Evolutionary conservation across 257 asterid genomes (phyloP), one percentile per base, ranked within the genome.

Genomic region (Solanum commersonii): DNA sequence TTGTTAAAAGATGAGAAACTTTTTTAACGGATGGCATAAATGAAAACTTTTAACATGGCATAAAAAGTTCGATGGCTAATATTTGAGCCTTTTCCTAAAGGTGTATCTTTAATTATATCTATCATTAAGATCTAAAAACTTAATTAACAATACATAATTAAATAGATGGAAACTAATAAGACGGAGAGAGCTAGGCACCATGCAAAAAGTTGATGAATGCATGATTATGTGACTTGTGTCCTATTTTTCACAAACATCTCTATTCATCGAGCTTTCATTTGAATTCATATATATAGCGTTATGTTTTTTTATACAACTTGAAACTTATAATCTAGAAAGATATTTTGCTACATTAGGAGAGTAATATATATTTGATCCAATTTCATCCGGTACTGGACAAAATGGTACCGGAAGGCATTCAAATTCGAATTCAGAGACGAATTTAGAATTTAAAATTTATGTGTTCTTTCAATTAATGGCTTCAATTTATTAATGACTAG

Each of bases 391-490:
- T 1, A 56, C 20, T 0, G 3, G 8, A 52, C n/a, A 5, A 52
- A 52, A 52, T 52, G 4, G 3, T 49, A 20, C 6, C 10, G 8
- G 4, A 65, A 25, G 72, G 33, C 12, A 67, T 2, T 5, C 73
- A 25, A 12, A 2, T 49, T 67, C 4, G 0, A 4, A 3, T 27
- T 67, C 1, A 5, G 3, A 25, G 2, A 25, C 4, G 0, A 2
- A 67, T 67, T 25, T 25, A 25, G 2, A 67, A 67, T 12, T 25
- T 25, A 5, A 67, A 67, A 3, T 67, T 25, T 60, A 10, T 3
- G 0, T 4, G 0, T 67, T 67, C 18, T 67, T 67, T 67, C 0
- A 16, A 49, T 49, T 13, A n/a, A 25, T 25, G 20, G 1, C 34
- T 25, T 25, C 33, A 67, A 67, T 4, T 25, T 67, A 67, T 25